Evolutionary conservation across 768 basidiomycete species (phyloP).

Genomic region (Tylopilus rubrobrunneus): DNA sequence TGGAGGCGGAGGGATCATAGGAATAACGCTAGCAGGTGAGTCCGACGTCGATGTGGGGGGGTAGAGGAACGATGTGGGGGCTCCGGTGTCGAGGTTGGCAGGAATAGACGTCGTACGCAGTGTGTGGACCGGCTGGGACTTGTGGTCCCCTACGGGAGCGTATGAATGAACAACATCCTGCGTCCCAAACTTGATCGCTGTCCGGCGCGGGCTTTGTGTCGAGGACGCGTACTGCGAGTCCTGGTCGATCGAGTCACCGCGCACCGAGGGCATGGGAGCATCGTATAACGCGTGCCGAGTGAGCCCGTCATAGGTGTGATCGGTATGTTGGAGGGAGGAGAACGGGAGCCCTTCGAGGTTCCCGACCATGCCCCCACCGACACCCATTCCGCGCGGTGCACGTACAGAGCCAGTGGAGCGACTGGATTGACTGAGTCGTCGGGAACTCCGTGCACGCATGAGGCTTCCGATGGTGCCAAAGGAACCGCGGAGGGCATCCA

Average conservation of each 20-base stretch:
- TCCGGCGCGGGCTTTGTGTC: slow-evolving; percentile 34
- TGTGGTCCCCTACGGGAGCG: slow-evolving; percentile 50
- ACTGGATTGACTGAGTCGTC: slow-evolving; percentile 48
- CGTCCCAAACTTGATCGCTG: slow-evolving; percentile 74
- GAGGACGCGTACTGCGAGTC: slow-evolving; percentile 30
- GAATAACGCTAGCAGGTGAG: slow-evolving; percentile 5
- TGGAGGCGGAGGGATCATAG: slow-evolving; percentile 13
- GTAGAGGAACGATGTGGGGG: slow-evolving; percentile 22
- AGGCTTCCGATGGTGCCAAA: slow-evolving; percentile 92
- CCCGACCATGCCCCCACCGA: slow-evolving; percentile 29
- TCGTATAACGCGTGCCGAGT: slow-evolving; percentile 87
- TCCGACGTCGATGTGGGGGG: slow-evolving; percentile 14
- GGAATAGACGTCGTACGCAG: slow-evolving; percentile 19
- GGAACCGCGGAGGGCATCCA: slow-evolving; percentile 86
- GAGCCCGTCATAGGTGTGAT: slow-evolving; percentile 47
- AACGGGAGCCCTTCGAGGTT: slow-evolving; percentile 22
- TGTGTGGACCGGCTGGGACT: slow-evolving; percentile 39
- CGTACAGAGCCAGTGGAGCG: slow-evolving; percentile 23
- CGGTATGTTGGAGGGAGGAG: slow-evolving; percentile 25
- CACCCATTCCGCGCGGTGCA: slow-evolving; percentile 17
- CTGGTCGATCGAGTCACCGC: slow-evolving; percentile 36
- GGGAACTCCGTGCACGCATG: slow-evolving; percentile 63
- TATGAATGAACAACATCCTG: slow-evolving; percentile 77
- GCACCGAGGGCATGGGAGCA: slow-evolving; percentile 61
- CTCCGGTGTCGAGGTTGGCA: slow-evolving; percentile 11